phyloP scores from a whole-genome alignment of 2,329 filamentous ascomycete species.

The Apiospora hydei region DNA sequence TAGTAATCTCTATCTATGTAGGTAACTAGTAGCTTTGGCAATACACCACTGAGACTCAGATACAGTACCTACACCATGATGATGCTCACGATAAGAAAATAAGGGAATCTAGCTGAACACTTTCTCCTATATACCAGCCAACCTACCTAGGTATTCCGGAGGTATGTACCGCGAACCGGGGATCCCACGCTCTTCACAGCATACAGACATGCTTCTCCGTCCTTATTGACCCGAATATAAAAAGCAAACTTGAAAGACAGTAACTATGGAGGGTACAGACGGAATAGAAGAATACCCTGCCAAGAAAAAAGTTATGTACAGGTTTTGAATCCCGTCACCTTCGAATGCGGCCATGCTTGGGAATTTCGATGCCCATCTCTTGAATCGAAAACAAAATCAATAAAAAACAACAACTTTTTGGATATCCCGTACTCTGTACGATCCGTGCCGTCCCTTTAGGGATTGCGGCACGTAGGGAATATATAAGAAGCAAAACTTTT shows the following conservation, averaged over 20 bases:
- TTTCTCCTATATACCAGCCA: neutral
- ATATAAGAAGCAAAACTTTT: constrained; percentile 20
- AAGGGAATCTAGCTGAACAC: neutral
- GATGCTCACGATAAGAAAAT: neutral
- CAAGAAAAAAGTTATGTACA: constrained; percentile 14
- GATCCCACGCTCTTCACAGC: neutral
- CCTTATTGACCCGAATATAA: neutral
- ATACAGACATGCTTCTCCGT: neutral
- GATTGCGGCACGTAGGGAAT: constrained; percentile 19
- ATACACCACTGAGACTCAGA: neutral
- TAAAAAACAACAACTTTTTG: constrained; percentile 21
- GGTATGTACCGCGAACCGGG: neutral
- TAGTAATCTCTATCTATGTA: constrained; percentile 4
- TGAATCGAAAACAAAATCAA: neutral
- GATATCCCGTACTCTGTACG: constrained; percentile 11
- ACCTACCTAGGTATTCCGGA: constrained; percentile 8
- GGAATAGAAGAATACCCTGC: neutral
- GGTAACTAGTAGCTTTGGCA: neutral
- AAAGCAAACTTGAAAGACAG: neutral
- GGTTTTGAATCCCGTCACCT: neutral
- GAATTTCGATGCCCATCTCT: neutral
- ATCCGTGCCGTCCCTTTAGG: constrained; percentile 24
- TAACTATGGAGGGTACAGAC: constrained; percentile 1
- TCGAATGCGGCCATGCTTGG: neutral
- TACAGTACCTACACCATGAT: neutral